Evolutionary conservation across 345 rosid species (phyloP), one percentile per base, ranked within the genome.

Genomic region (Isatis tinctoria): DNA sequence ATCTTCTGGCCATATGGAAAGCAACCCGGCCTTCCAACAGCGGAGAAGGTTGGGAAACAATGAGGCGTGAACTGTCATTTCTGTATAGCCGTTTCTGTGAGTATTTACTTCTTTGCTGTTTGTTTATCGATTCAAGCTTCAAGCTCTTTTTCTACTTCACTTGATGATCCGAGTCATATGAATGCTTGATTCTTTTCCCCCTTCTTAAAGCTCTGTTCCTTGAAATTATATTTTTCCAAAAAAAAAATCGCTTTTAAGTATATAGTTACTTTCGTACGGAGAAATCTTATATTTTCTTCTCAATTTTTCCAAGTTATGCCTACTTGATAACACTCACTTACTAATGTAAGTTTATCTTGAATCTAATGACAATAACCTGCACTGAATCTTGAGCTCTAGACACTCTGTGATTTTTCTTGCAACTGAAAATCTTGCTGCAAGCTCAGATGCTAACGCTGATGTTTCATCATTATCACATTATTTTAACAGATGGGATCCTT

Each of bases 1-100:
- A 91, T 84, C 97, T 95, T 77, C 96, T 95, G 63, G 93, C 97
- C n/a, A 90, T 92, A 80, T 95, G 99, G 99, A 95, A 95, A 86
- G 97, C 97, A 70, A 86, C 87, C 62, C 86, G 97, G 74, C 92
- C 97, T 65, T 81, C 86, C 86, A 90, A 85, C 82, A 95, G 81
- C 33, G 93, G 99, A 41, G 99, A 92, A 80, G 99, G 99, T 53
- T 95, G 97, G 97, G 99, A 88, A 73, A 86, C 90, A 70, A 87
- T 92, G 97, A 88, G 97, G 86, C 96, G 93, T 10, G 97, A 95
- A 78, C 93, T 95, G 18, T 92, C 97, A 22, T 96, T 87, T 83
- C 84, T 95, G n/a, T 95, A 95, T 80, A 92, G 99, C 82, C 97
- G 97, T 74, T 95, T 95, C 88, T 90, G 99, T 95, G 82, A 92